Percentiles rank a stretch among this genome's conserved stretches.
Evolutionary conservation across 371 early-diverging fungal genomes (phyloP).

Genomic region (Mucor mucedo): DNA sequence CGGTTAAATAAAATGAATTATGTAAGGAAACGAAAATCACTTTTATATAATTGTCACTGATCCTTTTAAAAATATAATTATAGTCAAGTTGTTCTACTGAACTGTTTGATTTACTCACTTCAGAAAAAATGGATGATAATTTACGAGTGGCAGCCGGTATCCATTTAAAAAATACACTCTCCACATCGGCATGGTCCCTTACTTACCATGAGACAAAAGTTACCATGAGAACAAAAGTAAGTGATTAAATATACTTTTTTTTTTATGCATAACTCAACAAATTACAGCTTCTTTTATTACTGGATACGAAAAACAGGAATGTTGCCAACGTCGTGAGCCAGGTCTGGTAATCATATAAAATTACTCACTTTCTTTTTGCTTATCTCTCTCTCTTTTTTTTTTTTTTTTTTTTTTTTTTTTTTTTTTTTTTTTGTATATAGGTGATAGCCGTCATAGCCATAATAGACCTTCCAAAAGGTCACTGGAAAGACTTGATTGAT

Average conservation of each 20-base stretch:
- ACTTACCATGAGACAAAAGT: neutral
- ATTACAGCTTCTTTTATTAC: conserved; percentile 1
- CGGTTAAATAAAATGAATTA: neutral
- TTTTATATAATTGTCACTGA: neutral
- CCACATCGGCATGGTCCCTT: neutral
- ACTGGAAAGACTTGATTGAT: neutral
- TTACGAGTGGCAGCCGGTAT: conserved; percentile 8
- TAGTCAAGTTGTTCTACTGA: neutral
- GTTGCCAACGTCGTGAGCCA: conserved; percentile 11
- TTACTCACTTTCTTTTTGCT: no score
- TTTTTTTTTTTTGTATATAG: neutral
- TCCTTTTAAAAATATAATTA: neutral
- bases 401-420: no score
- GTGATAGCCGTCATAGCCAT: neutral
- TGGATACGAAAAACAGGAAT: conserved; percentile 3
- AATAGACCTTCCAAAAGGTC: conserved; percentile 3
- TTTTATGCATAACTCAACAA: neutral
- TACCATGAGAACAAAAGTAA: neutral
- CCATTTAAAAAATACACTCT: conserved; percentile 1
- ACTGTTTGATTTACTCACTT: neutral
- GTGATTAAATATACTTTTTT: neutral
- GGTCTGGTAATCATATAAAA: neutral
- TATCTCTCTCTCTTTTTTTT: no score
- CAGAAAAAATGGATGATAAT: neutral
- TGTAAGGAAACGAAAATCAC: neutral